Evolutionary conservation across 805 yeast genomes (phyloP).

Genomic region (Saccharomycopsis vini): DNA sequence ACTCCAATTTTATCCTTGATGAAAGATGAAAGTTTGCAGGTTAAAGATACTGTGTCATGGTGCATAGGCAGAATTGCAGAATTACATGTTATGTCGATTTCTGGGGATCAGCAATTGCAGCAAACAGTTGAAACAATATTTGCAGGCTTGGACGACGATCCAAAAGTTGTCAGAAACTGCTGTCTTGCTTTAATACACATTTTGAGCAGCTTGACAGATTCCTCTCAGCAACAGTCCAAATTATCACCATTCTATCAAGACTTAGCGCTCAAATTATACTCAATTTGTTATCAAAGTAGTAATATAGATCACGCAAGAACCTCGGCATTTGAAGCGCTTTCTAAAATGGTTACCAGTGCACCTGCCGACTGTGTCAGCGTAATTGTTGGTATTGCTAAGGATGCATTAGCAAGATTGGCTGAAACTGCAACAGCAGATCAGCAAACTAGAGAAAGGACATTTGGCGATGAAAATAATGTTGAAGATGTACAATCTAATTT

Average conservation of each 20-base stretch:
- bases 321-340: slow-evolving; percentile 92
- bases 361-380: slow-evolving; percentile 60
- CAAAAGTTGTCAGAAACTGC: slow-evolving; percentile 92
- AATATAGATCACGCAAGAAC: slow-evolving; percentile 87
- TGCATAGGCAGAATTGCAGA: slow-evolving; percentile 96
- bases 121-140: slow-evolving; percentile 63
- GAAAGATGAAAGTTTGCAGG: slow-evolving; percentile 69
- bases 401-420: slow-evolving; percentile 63
- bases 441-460: no score
- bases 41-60: slow-evolving; percentile 97
- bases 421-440: slow-evolving; percentile 58
- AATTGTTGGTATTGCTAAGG: slow-evolving; percentile 66
- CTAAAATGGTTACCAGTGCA: slow-evolving; percentile 69
- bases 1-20: slow-evolving; percentile 69
- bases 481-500: slow-evolving; percentile 82
- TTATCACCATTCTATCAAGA: slow-evolving; percentile 67
- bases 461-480: slow-evolving; percentile 71
- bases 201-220: no score
- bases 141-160: slow-evolving; percentile 80
- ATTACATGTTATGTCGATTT: slow-evolving; percentile 67
- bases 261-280: slow-evolving; percentile 61
- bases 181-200: slow-evolving; percentile 95
- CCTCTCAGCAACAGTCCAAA: slow-evolving; percentile 61
- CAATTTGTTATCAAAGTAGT: slow-evolving; percentile 61
- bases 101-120: slow-evolving; percentile 55